A percentile compares a stretch with the other conserved stretches of the same genome.
Evolutionary conservation across 1,284 basidiomycete species (phyloP).

Genomic region (Ceratobasidium papillatum): DNA sequence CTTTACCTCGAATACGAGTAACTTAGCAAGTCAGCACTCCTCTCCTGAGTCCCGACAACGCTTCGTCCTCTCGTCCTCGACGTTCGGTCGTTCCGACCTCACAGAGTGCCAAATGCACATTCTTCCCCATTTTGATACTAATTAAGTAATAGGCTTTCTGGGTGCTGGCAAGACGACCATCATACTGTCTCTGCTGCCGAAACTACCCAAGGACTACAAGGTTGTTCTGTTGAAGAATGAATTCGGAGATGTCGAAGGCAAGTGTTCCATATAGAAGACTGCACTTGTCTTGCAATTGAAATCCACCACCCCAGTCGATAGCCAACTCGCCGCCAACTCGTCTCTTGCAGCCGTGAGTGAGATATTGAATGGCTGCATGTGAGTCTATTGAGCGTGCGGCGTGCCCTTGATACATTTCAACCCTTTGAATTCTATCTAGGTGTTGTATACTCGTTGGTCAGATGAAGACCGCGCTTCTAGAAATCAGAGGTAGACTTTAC

Average conservation of each 20-base stretch:
- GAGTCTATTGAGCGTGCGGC: constrained; percentile 46
- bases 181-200: constrained; percentile 82
- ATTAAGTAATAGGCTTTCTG: constrained; percentile 45
- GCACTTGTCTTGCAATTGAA: constrained; percentile 27
- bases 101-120: too few species aligned
- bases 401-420: background rate
- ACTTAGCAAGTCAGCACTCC: too few species aligned
- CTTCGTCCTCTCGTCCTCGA: too few species aligned
- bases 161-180: constrained; percentile 60
- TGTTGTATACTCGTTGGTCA: constrained; percentile 92
- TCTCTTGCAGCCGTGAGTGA: constrained; percentile 85
- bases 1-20: too few species aligned
- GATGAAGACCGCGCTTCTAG: constrained; percentile 86
- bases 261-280: constrained; percentile 21
- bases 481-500: constrained; percentile 72
- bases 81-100: too few species aligned
- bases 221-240: constrained; percentile 90
- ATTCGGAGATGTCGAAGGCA: constrained; percentile 83
- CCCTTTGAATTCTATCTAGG: constrained; percentile 55
- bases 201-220: constrained; percentile 81
- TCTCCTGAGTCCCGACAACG: too few species aligned
- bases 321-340: constrained; percentile 83
- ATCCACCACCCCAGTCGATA: constrained; percentile 70
- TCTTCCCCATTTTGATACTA: too few species aligned
- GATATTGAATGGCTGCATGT: constrained; percentile 94